These are phyloP conservation scores for Fusarium odoratissimum DNA, from an alignment of 2,329 filamentous ascomycete species.

Conservation along the genomic window DNA sequence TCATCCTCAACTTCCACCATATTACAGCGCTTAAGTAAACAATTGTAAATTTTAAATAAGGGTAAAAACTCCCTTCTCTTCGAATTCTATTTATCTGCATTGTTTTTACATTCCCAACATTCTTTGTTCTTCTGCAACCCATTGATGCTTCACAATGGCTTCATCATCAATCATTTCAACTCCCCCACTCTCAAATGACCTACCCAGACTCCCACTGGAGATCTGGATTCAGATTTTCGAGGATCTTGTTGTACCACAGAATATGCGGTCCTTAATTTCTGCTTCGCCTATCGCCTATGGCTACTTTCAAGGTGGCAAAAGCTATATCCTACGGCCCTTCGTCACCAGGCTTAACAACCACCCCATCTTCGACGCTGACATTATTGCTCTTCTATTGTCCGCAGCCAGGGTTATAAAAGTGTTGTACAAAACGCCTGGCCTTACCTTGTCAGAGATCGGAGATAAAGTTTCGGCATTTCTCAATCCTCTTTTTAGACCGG, in stretches of 20 bases:
- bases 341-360: not conserved
- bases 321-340: not conserved
- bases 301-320: not conserved
- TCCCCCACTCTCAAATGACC: not conserved
- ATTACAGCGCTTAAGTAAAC: not conserved
- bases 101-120: not conserved
- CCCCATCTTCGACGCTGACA: not conserved
- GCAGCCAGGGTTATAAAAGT: not conserved
- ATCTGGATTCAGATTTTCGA: not conserved
- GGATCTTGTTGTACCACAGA: not conserved
- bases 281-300: not conserved
- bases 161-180: not conserved
- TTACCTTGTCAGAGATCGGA: not conserved
- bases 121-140: rapidly evolving
- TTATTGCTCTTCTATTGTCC: not conserved
- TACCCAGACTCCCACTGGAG: not conserved
- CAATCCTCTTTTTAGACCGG: not conserved
- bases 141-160: not conserved
- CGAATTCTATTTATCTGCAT: not conserved
- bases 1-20: rapidly evolving
- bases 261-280: not conserved
- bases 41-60: not conserved
- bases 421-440: not conserved
- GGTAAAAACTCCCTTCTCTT: not conserved
- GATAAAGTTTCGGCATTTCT: not conserved